Conservation (phyloP, 2,329 filamentous ascomycete genomes). For the Chaetomium strumarium region DNA sequence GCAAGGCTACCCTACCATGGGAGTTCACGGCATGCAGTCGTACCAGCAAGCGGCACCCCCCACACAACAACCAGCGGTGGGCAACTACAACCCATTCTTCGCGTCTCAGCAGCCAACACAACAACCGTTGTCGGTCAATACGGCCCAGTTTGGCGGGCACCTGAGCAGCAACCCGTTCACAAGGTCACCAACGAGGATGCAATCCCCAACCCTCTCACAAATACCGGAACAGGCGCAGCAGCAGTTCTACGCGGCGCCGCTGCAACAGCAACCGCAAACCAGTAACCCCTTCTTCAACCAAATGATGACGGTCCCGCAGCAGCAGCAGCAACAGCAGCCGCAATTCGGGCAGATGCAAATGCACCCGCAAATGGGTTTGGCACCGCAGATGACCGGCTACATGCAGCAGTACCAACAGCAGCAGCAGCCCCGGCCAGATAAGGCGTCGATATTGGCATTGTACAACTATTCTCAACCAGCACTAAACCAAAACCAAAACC, state of each 20-base stretch:
- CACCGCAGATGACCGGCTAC: slow-evolving; percentile 18
- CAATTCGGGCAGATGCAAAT: slow-evolving; percentile 28
- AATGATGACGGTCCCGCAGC: slow-evolving; percentile 19
- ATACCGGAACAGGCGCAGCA: slow-evolving; percentile 48
- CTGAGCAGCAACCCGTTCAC: slow-evolving; percentile 44
- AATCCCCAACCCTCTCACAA: slow-evolving; percentile 44
- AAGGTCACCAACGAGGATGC: slow-evolving; percentile 45
- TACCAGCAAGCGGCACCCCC: slow-evolving; percentile 30
- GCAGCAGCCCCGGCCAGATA: slow-evolving; percentile 52
- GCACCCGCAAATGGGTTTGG: slow-evolving; percentile 16
- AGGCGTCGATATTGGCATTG: slow-evolving; percentile 68
- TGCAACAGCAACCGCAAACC: slow-evolving; percentile 17
- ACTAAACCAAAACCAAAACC: slow-evolving; percentile 9
- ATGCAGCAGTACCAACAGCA: slow-evolving; percentile 14
- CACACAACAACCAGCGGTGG: slow-evolving; percentile 33
- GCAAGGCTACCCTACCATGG: slow-evolving; percentile 34
- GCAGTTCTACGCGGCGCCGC: slow-evolving; percentile 32
- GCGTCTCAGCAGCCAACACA: slow-evolving; percentile 30
- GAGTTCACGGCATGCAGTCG: slow-evolving; percentile 39
- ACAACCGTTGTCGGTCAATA: slow-evolving; percentile 37
- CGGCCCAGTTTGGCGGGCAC: slow-evolving; percentile 30
- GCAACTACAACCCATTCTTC: slow-evolving; percentile 50
- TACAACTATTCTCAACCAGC: slow-evolving; percentile 50
- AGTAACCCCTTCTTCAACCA: slow-evolving; percentile 32
- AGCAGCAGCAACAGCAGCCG: slow-evolving; percentile 23